Evolutionary conservation across 1,284 basidiomycete genomes (phyloP).

Genomic region (Papiliotrema nemorosa): DNA sequence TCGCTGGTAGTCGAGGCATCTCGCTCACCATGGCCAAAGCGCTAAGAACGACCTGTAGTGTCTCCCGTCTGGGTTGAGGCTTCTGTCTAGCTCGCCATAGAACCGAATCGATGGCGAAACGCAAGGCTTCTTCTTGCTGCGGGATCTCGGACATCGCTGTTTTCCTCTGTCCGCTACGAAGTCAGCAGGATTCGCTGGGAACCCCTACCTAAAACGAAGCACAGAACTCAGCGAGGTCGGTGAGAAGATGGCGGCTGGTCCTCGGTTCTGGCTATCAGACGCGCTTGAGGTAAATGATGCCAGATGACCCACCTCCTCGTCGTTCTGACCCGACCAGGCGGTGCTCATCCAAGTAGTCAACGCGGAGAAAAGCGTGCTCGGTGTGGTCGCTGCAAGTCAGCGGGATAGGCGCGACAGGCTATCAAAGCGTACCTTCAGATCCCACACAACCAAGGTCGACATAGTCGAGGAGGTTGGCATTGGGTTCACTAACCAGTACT

Average conservation of each 20-base stretch:
- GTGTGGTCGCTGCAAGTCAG: not conserved
- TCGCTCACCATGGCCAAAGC: slow-evolving; percentile 17
- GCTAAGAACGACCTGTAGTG: slow-evolving; percentile 12
- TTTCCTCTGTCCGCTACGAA: slow-evolving; percentile 14
- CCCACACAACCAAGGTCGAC: not conserved
- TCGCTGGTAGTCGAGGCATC: not conserved
- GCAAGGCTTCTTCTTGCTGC: slow-evolving; percentile 31
- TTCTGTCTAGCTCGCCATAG: slow-evolving; percentile 19
- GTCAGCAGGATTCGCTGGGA: slow-evolving; percentile 4
- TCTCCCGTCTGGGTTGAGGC: slow-evolving; percentile 10
- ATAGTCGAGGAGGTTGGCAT: not conserved
- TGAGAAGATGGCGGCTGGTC: slow-evolving; percentile 20
- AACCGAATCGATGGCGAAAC: slow-evolving; percentile 21
- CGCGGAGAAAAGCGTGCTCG: slow-evolving; percentile 11
- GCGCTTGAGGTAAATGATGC: not conserved
- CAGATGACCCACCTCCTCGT: slow-evolving; percentile 1
- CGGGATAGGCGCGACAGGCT: not conserved
- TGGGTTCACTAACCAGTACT: not conserved
- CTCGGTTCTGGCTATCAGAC: not conserved
- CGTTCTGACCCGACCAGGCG: slow-evolving; percentile 16
- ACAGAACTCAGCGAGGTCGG: slow-evolving; percentile 23
- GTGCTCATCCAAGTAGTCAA: slow-evolving; percentile 24
- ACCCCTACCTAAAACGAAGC: slow-evolving; percentile 27
- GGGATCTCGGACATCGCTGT: slow-evolving; percentile 30
- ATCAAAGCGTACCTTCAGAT: not conserved